A percentile compares a stretch with the other conserved stretches of the same genome.
Conservation (phyloP, 225 moss, liverwort and hornwort species). For the Bryoerythrophyllum caledonicum region DNA sequence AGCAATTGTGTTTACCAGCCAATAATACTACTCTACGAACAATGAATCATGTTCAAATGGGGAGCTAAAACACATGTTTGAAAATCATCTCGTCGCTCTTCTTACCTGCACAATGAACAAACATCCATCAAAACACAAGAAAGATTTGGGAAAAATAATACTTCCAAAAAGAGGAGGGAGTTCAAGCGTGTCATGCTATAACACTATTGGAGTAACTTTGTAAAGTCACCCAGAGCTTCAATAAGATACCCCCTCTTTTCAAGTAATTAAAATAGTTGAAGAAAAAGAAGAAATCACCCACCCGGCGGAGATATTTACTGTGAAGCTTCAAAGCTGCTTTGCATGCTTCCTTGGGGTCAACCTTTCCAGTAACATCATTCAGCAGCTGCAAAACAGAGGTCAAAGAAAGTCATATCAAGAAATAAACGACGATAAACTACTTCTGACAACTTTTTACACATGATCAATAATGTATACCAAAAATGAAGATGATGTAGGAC, state of each 20-base stretch:
- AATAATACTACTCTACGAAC: slow-evolving; percentile 4
- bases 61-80: background rate
- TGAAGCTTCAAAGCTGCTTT: slow-evolving; percentile 87
- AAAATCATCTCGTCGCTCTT: slow-evolving; percentile 31
- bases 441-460: too few species aligned
- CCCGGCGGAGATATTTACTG: slow-evolving; percentile 85
- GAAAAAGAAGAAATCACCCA: slow-evolving; percentile 24
- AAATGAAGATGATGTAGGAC: too few species aligned
- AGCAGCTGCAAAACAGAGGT: slow-evolving; percentile 58
- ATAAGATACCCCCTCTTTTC: too few species aligned
- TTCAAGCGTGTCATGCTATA: background rate
- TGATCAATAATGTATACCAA: too few species aligned
- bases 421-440: background rate
- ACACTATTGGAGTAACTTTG: too few species aligned
- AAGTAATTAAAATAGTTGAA: background rate
- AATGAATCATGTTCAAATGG: slow-evolving; percentile 26
- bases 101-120: slow-evolving; percentile 41
- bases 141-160: background rate
- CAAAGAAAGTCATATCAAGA: background rate
- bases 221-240: too few species aligned
- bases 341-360: slow-evolving; percentile 89
- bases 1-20: background rate
- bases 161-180: background rate
- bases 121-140: slow-evolving; percentile 1
- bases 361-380: slow-evolving; percentile 89